Evolutionary conservation across 768 basidiomycete species (phyloP), one percentile per base, ranked within the genome.

Genomic region (Atractiella rhizophila): DNA sequence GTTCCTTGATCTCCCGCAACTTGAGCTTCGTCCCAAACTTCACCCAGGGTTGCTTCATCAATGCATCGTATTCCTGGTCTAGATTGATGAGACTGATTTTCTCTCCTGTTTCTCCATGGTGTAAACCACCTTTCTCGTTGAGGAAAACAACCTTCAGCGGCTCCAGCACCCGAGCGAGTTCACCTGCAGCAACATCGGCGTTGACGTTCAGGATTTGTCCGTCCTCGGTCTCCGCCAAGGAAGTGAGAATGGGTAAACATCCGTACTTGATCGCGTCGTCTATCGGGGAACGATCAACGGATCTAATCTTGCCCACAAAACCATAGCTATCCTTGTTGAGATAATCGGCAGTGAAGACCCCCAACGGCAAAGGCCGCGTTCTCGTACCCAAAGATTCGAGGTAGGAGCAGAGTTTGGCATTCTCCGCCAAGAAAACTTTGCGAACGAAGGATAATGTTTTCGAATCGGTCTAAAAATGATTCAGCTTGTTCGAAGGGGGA

Each of bases 191-290:
- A 47, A 96, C 79, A 57, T 98, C 91, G 18, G 91, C 91, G 55
- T 96, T 98, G 58, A 98, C 91, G 54, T 98, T 98, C 48, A 96
- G 66, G 51, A 98, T 85, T 59, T 98, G 91, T n/a, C 91, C 91
- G 26, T 91, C 82, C 18, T 73, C 68, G 26, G 79, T 78, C 62
- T 96, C 91, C 5, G 91, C 88, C 37, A 98, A 65, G 58, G 75
- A 79, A 48, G 85, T 94, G 16, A 96, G 66, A 60, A 98, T 91
- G 43, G 91, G 91, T 20, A 98, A 67, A 18, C 83, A 85, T 25
- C 91, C 88, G 1, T 88, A 85, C 34, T 81, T 73, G 57, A 98
- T 98, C 35, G 86, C 74, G 2, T 86, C 88, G 60, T 98, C 91
- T 44, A 98, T 69, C 23, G 91, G 86, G 25, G 83, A 71, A 62